Evolutionary conservation across 129 eudicot species (phyloP).

Genomic region (Lactuca sativa): DNA sequence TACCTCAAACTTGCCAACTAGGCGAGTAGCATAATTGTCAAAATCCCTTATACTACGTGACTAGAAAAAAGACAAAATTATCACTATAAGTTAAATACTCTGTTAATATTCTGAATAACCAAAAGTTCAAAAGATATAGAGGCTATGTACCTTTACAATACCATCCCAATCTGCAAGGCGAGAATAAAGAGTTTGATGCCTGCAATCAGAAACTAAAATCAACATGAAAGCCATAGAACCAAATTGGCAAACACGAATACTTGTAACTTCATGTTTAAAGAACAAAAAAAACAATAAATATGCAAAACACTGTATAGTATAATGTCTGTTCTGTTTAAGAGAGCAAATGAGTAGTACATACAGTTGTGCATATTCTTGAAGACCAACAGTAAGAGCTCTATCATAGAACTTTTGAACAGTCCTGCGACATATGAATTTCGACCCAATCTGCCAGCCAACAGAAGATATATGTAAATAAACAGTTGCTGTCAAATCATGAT

Average conservation of each 20-base stretch:
- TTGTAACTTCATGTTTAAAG: too few species aligned
- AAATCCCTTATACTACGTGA: slow-evolving; percentile 92
- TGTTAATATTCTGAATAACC: not conserved
- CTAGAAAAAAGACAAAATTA: slow-evolving; percentile 32
- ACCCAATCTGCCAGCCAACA: slow-evolving; percentile 63
- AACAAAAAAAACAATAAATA: not conserved
- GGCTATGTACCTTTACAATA: slow-evolving; percentile 59
- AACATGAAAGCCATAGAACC: not conserved
- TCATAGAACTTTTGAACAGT: slow-evolving; percentile 77
- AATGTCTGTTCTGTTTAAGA: not conserved
- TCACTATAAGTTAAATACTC: slow-evolving; percentile 6
- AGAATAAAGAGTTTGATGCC: slow-evolving; percentile 71
- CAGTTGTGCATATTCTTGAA: slow-evolving; percentile 83
- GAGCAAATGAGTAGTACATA: slow-evolving; percentile 40
- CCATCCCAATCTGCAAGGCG: slow-evolving; percentile 98
- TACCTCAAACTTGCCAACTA: slow-evolving; percentile 88
- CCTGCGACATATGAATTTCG: slow-evolving; percentile 77
- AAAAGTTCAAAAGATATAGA: slow-evolving; percentile 7
- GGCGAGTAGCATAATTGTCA: slow-evolving; percentile 82
- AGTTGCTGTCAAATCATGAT: not conserved
- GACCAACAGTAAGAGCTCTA: slow-evolving; percentile 83
- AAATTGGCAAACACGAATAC: too few species aligned
- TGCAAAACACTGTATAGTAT: too few species aligned
- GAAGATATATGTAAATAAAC: not conserved
- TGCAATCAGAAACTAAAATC: slow-evolving; percentile 39